phyloP scores from a whole-genome alignment of 2,329 filamentous ascomycete species.

The Ophiostoma ips region DNA sequence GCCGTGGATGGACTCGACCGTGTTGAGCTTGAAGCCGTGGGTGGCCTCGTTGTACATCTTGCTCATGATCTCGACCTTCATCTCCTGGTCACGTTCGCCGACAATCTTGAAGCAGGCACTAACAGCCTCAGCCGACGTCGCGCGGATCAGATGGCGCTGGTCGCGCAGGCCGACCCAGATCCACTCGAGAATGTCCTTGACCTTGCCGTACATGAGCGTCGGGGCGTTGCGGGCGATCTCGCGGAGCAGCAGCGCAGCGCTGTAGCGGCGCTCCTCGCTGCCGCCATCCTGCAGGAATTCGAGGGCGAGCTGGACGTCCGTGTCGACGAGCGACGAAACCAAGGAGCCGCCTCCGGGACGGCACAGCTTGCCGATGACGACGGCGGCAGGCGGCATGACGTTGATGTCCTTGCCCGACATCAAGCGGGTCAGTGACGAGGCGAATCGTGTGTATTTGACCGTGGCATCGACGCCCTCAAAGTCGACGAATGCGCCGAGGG shows the following conservation, averaged over 20 bases:
- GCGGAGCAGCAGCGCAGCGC: constrained; percentile 77
- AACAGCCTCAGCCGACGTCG: constrained; percentile 83
- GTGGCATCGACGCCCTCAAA: constrained; percentile 92
- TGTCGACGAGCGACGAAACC: constrained; percentile 90
- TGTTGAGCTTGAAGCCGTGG: constrained; percentile 63
- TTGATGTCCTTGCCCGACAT: constrained; percentile 81
- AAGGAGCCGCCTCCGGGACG: constrained; percentile 85
- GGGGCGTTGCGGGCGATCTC: constrained; percentile 88
- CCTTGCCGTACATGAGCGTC: constrained; percentile 89
- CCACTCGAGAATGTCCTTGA: constrained; percentile 87
- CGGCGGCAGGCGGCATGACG: constrained; percentile 80
- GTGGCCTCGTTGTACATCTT: constrained; percentile 82
- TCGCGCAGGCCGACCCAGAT: constrained; percentile 93
- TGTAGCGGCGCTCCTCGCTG: constrained; percentile 84
- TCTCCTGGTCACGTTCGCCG: constrained; percentile 74
- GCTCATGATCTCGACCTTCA: constrained; percentile 77
- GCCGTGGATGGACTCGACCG: constrained; percentile 83
- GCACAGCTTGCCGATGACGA: constrained; percentile 78
- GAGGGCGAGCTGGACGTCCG: constrained; percentile 87
- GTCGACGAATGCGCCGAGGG: constrained; percentile 84
- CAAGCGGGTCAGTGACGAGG: constrained; percentile 75
- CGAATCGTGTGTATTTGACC: constrained; percentile 88
- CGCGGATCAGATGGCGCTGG: constrained; percentile 77
- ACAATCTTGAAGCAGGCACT: constrained; percentile 95
- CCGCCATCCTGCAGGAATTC: constrained; percentile 95